Base-by-base conservation (phyloP, 108 stramenopile species). In the Chaetoceros muelleri region DNA sequence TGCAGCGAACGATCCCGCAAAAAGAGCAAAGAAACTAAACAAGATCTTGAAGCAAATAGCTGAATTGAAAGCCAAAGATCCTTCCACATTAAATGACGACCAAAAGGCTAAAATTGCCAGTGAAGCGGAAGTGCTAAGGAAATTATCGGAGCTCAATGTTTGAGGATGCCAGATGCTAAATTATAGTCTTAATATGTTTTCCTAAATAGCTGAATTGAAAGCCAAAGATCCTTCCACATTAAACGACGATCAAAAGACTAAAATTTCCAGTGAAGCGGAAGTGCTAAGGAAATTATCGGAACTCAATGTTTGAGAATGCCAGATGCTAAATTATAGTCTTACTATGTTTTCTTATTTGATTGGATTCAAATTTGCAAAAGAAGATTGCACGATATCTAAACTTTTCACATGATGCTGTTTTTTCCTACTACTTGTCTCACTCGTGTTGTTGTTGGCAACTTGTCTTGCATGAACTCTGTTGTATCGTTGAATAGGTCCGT, bases 151-250 rank as follows among this genome's bases (percentile, higher is more conserved):
- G 47, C 25, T 78, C 8, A 40, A 40, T 40, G 34, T 40, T 40
- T 40, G 34, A 40, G n/a, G n/a, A n/a, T n/a, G n/a, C n/a, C n/a
- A n/a, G n/a, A n/a, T n/a, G n/a, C n/a, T n/a, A n/a, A n/a, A n/a
- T n/a, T n/a, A n/a, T n/a, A n/a, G n/a, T n/a, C n/a, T n/a, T n/a
- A n/a, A n/a, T n/a, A n/a, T n/a, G n/a, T n/a, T n/a, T n/a, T n/a
- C n/a, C n/a, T n/a, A 93, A 58, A 88, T 93, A 66, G 83, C 80
- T 18, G 87, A 89, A 2, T 65, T 93, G 31, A 93, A 93, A 61
- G 53, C 58, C 16, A 93, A 83, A 52, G 82, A 75, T 61, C 66
- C 66, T 29, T 23, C 53, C 28, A 62, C 74, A 27, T 68, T 87
- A 59, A 86, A 92, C 70, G 90, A 92, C 19, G 90, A 92, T 68